A percentile compares a stretch with the other conserved stretches of the same genome.
These are phyloP conservation scores for Boletus reticuloceps DNA, from an alignment of 768 basidiomycete genomes.

Conservation along the genomic window DNA sequence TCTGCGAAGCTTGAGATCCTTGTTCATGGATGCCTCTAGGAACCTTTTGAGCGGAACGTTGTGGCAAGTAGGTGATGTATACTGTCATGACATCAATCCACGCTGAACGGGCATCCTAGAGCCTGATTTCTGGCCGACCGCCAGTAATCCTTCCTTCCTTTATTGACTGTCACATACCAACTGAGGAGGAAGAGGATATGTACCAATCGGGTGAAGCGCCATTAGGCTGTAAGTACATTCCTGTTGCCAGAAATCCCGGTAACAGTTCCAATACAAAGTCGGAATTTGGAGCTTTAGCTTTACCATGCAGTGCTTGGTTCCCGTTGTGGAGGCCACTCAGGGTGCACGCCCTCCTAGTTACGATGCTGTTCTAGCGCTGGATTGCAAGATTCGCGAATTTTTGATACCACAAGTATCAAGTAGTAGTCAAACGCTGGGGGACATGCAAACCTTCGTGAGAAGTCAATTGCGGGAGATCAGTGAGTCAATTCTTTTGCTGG, in stretches of 20 bases:
- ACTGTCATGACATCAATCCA: not conserved
- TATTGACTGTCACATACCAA: slow-evolving; percentile 47
- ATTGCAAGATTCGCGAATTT: slow-evolving; percentile 45
- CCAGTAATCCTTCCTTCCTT: slow-evolving; percentile 42
- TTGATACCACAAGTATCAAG: slow-evolving; percentile 18
- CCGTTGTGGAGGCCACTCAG: slow-evolving; percentile 40
- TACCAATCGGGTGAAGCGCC: slow-evolving; percentile 44
- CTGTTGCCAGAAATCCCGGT: not conserved
- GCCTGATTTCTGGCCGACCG: slow-evolving; percentile 48
- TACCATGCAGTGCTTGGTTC: slow-evolving; percentile 40
- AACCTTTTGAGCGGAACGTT: slow-evolving; percentile 46
- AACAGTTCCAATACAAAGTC: slow-evolving; percentile 30
- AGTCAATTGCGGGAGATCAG: not conserved
- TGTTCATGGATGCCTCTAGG: not conserved
- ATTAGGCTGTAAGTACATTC: slow-evolving; percentile 40
- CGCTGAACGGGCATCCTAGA: slow-evolving; percentile 19
- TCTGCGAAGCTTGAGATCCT: not conserved
- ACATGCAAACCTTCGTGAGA: not conserved
- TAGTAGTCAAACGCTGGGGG: not conserved
- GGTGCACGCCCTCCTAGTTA: slow-evolving; percentile 45
- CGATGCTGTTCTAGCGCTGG: slow-evolving; percentile 46
- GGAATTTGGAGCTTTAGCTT: slow-evolving; percentile 48
- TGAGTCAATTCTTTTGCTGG: too few relatives aligned
- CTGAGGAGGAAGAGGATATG: slow-evolving; percentile 42
- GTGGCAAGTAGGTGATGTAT: slow-evolving; percentile 37